phyloP scores from a whole-genome alignment of 176 grass and related monocot species.

The Triticum dicoccoides region DNA sequence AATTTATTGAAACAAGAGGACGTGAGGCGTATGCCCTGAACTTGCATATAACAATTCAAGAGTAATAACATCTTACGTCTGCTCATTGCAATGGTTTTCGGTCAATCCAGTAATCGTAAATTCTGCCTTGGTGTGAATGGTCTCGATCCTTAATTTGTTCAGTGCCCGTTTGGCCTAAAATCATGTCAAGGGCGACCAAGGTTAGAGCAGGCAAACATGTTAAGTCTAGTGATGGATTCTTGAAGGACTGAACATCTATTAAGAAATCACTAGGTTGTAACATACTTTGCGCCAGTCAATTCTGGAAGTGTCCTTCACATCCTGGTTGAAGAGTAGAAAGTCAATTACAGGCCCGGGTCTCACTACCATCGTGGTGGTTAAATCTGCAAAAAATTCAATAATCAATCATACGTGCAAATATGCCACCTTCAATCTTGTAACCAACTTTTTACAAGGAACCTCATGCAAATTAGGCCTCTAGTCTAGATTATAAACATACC shows the following conservation, averaged over 20 bases:
- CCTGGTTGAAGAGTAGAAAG: not conserved
- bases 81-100: too few relatives aligned
- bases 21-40: too few relatives aligned
- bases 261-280: too few relatives aligned
- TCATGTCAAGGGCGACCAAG: not conserved
- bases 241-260: not conserved
- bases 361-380: not conserved
- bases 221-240: too few relatives aligned
- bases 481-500: slow-evolving; percentile 37
- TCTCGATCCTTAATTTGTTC: slow-evolving; percentile 58
- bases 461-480: too few relatives aligned
- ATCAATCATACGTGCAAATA: not conserved
- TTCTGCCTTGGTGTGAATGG: not conserved
- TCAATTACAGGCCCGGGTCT: not conserved
- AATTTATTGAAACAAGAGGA: too few relatives aligned
- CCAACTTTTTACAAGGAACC: too few relatives aligned
- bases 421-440: not conserved
- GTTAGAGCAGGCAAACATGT: not conserved
- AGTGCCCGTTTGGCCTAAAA: slow-evolving; percentile 69
- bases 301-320: not conserved
- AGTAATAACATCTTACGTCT: too few relatives aligned
- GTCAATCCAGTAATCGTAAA: too few relatives aligned
- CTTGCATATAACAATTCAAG: too few relatives aligned
- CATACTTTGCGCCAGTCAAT: too few relatives aligned
- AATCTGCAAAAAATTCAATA: not conserved